Evolutionary conservation across 1,284 basidiomycete species (phyloP).

Genomic region (Ceraceosorus guamensis): DNA sequence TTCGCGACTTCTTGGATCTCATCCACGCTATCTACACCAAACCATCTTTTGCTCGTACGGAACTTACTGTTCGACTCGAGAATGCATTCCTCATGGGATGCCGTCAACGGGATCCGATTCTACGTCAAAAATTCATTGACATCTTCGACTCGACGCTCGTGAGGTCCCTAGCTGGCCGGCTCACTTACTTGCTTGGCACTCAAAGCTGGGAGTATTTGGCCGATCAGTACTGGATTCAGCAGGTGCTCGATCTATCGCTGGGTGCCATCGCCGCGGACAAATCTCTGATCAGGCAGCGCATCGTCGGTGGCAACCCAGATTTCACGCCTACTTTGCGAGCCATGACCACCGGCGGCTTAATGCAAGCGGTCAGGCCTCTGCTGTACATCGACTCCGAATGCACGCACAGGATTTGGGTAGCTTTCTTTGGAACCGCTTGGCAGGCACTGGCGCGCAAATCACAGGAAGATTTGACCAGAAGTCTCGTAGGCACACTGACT

Average conservation of each 20-base stretch:
- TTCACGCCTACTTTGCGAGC: constrained; percentile 22
- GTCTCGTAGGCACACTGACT: constrained; percentile 81
- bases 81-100: constrained; percentile 89
- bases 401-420: constrained; percentile 82
- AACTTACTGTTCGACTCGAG: constrained; percentile 87
- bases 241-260: constrained; percentile 81
- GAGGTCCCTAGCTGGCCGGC: constrained; percentile 67
- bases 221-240: constrained; percentile 90
- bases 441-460: constrained; percentile 73
- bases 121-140: constrained; percentile 83
- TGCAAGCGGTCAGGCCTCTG: constrained; percentile 68
- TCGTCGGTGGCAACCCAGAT: constrained; percentile 3
- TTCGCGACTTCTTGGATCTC: constrained; percentile 77
- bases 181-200: constrained; percentile 84
- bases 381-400: constrained; percentile 70
- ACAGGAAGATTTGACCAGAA: constrained; percentile 79
- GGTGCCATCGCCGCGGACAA: constrained; percentile 52
- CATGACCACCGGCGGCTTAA: constrained; percentile 27
- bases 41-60: constrained; percentile 74
- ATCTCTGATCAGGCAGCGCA: constrained; percentile 17
- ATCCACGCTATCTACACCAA: constrained; percentile 93
- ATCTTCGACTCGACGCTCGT: constrained; percentile 84
- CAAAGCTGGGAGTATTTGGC: constrained; percentile 93
- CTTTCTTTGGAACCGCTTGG: constrained; percentile 85
- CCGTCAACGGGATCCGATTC: constrained; percentile 67